These are phyloP conservation scores for Henckelia pumila DNA, from an alignment of 257 asterid genomes.

Conservation along the genomic window DNA sequence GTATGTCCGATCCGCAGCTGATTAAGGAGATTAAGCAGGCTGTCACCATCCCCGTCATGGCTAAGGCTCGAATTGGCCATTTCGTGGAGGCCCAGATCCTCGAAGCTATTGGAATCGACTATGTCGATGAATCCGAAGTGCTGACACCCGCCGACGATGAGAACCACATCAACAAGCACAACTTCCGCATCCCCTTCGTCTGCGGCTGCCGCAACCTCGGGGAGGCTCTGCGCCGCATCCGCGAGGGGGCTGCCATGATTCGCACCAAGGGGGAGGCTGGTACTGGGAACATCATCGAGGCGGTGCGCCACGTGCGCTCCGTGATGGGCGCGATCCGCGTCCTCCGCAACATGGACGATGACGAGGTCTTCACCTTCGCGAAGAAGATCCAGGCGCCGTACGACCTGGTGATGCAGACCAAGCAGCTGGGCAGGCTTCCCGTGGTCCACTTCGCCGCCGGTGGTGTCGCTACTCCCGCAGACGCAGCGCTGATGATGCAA, in stretches of 20 bases:
- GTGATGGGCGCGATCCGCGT: slow-evolving; percentile 82
- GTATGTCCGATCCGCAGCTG: slow-evolving; percentile 86
- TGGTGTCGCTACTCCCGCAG: slow-evolving; percentile 88
- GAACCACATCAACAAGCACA: slow-evolving; percentile 84
- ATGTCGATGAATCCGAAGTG: slow-evolving; percentile 88
- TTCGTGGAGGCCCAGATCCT: slow-evolving; percentile 93
- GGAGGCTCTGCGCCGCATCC: slow-evolving; percentile 81
- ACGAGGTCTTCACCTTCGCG: slow-evolving; percentile 80
- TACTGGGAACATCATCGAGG: slow-evolving; percentile 80
- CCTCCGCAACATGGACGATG: slow-evolving; percentile 83
- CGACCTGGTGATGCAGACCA: slow-evolving; percentile 89
- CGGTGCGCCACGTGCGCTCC: slow-evolving; percentile 89
- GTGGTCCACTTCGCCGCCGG: slow-evolving; percentile 96
- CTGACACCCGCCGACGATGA: slow-evolving; percentile 78
- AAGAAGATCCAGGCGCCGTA: slow-evolving; percentile 78
- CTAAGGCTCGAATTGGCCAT: slow-evolving; percentile 83
- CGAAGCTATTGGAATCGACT: slow-evolving; percentile 78
- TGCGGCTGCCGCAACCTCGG: slow-evolving; percentile 95
- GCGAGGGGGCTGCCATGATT: slow-evolving; percentile 95
- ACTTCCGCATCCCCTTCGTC: slow-evolving; percentile 91
- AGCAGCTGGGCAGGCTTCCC: slow-evolving; percentile 81
- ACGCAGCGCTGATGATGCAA: slow-evolving; percentile 90
- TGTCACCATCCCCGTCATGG: slow-evolving; percentile 90
- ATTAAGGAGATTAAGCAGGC: slow-evolving; percentile 87
- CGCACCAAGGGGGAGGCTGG: slow-evolving; percentile 96